Evolutionary conservation across 176 grass and related monocot genomes (phyloP), one percentile per base, ranked within the genome.

Genomic region (Eleusine coracana): DNA sequence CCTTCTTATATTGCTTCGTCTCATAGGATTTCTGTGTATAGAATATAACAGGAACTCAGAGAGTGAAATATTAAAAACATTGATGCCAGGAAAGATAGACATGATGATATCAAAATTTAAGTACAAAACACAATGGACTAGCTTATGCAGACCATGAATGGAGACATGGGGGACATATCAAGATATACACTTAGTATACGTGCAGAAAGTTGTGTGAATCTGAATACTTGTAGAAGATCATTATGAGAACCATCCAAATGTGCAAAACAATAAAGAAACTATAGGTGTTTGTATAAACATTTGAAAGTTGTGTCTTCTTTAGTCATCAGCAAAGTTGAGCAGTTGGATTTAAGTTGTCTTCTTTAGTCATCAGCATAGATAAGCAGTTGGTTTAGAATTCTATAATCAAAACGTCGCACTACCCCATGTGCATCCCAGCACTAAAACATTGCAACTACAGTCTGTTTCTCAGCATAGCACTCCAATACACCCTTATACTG

Each of bases 1-100:
- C 97, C 79, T 94, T 99, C 82, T 99, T 99, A 78, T 99, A 99
- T 81, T 99, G 97, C 88, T 99, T 99, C 18, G 93, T 99, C 87
- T 99, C 97, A 13, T 99, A 99, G 37, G 97, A 99, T 99, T 99
- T 99, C 97, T 99, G 85, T 31, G 36, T 21, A 88, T n/a, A 41
- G 76, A 80, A 86, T 49, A 87, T 7, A 83, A 58, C 44, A 82
- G 23, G 14, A 83, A 64, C 28, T 73, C 71, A 6, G 61, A 10
- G 25, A 41, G 15, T 36, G 8, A 21, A 79, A 68, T 40, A 45
- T 42, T 74, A 66, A 70, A 46, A 77, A 59, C 1, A 12, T 12
- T 49, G 40, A 21, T 75, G 66, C 13, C 21, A 77, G 59, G 48
- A 20, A 63, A 34, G 49, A 56, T 20, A 76, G 71, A 70, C 23